A percentile compares a stretch with the other conserved stretches of the same genome.
Conservation (phyloP, 192 early-diverging fungal species). For the Paraglomus brasilianum region DNA sequence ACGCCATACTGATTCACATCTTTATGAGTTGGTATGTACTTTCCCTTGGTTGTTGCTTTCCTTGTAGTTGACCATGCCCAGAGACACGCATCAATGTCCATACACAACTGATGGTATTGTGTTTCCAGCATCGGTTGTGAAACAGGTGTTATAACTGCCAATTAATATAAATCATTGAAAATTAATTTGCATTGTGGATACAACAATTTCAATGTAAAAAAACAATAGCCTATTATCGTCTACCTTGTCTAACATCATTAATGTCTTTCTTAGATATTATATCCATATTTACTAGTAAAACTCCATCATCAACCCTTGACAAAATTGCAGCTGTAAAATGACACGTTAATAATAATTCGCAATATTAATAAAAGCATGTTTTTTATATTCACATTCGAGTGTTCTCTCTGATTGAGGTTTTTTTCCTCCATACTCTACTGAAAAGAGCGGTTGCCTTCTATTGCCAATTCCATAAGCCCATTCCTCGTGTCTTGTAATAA, state of each 20-base stretch:
- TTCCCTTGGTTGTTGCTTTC: neutral
- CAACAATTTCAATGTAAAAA: too few relatives aligned
- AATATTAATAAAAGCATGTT: neutral
- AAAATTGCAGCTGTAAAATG: slow-evolving; percentile 6
- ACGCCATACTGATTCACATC: slow-evolving; percentile 1
- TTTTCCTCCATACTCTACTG: slow-evolving; percentile 1
- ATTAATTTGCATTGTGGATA: too few relatives aligned
- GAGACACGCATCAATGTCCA: slow-evolving; percentile 2
- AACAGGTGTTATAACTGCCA: slow-evolving; percentile 2
- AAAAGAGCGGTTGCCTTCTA: slow-evolving; percentile 16
- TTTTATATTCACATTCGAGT: slow-evolving; percentile 10
- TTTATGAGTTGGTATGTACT: neutral
- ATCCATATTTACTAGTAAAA: slow-evolving; percentile 12
- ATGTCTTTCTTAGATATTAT: neutral
- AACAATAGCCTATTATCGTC: neutral
- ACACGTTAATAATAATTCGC: neutral
- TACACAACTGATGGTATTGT: neutral
- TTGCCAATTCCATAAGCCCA: slow-evolving; percentile 13
- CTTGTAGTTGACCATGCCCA: slow-evolving; percentile 22
- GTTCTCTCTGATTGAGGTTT: neutral
- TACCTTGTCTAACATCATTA: slow-evolving; percentile 3
- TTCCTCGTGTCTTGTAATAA: neutral
- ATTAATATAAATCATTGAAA: too few relatives aligned
- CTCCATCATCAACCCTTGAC: neutral
- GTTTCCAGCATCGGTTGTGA: neutral